A percentile compares a stretch with the other conserved stretches of the same genome.
Evolutionary conservation across 2,329 filamentous ascomycete genomes (phyloP).

Genomic region (Helotiales sp.): DNA sequence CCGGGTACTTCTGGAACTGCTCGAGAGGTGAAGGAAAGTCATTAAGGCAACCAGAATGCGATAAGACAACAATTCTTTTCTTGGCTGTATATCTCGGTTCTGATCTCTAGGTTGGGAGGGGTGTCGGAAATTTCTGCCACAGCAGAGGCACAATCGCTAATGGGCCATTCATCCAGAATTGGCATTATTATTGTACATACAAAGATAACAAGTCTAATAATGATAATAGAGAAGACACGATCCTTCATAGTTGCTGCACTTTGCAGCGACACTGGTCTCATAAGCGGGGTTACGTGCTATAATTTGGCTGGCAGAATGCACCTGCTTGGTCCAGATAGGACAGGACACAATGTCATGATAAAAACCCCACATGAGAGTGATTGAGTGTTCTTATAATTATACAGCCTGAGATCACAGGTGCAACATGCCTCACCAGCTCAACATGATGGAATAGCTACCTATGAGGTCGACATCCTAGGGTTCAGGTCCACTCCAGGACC

Average conservation of each 20-base stretch:
- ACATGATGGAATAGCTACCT: too few species aligned
- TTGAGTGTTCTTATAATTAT: too few species aligned
- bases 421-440: too few species aligned
- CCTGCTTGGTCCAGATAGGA: too few species aligned
- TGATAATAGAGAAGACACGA: constrained; percentile 17
- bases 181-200: constrained; percentile 1
- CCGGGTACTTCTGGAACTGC: constrained; percentile 20
- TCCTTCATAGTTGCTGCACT: neutral
- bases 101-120: neutral
- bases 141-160: constrained; percentile 17
- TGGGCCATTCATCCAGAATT: constrained; percentile 1
- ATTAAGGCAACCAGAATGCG: constrained; percentile 31
- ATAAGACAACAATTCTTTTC: neutral
- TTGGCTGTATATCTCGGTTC: constrained; percentile 5
- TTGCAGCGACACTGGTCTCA: neutral
- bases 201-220: constrained; percentile 7
- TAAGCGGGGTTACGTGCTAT: neutral
- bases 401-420: too few species aligned
- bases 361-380: too few species aligned
- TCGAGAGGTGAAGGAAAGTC: constrained; percentile 24
- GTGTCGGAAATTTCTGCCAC: constrained; percentile 6
- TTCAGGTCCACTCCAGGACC: too few species aligned
- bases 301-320: neutral
- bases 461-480: too few species aligned
- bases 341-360: too few species aligned